phyloP scores from a whole-genome alignment of 345 rosid genomes.

The Eutrema japonicum region DNA sequence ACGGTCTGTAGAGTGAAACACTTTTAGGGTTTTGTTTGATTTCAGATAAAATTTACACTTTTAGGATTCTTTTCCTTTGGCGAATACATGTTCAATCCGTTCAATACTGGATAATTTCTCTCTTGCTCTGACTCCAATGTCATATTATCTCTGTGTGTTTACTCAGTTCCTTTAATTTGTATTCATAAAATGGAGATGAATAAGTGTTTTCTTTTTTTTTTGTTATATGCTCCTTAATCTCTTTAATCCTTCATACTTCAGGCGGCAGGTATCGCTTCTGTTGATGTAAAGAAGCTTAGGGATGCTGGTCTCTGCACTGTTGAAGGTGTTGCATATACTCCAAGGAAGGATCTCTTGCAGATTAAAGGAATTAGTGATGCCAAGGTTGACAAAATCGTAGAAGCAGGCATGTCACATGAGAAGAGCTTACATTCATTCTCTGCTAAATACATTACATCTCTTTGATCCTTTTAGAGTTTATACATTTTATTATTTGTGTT shows the following conservation, averaged over 20 bases:
- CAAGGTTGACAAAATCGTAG: constrained; percentile 89
- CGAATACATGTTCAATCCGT: background rate
- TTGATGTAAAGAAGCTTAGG: constrained; percentile 89
- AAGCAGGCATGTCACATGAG: constrained; percentile 66
- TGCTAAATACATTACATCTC: background rate
- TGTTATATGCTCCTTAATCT: constrained; percentile 30
- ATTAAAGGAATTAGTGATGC: constrained; percentile 98
- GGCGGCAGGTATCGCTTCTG: constrained; percentile 87
- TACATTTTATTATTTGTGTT: constrained; percentile 11
- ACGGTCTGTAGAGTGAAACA: background rate
- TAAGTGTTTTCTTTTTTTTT: constrained; percentile 2
- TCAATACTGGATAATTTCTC: background rate
- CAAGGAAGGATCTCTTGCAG: constrained; percentile 95
- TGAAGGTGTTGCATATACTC: constrained; percentile 86
- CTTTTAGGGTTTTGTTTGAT: constrained; percentile 21
- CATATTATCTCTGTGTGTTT: background rate
- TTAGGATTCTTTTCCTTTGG: background rate
- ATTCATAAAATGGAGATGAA: background rate
- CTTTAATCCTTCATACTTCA: constrained; percentile 39
- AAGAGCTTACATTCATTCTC: background rate
- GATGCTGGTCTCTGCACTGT: constrained; percentile 96
- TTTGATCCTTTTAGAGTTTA: constrained; percentile 7
- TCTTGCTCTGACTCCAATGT: constrained; percentile 4
- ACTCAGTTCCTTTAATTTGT: background rate
- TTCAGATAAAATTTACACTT: constrained; percentile 4